Percentiles rank a stretch among this genome's conserved stretches.
These are phyloP conservation scores for Pilatotrama ljubarskyi DNA, from an alignment of 768 basidiomycete genomes.

Conservation along the genomic window DNA sequence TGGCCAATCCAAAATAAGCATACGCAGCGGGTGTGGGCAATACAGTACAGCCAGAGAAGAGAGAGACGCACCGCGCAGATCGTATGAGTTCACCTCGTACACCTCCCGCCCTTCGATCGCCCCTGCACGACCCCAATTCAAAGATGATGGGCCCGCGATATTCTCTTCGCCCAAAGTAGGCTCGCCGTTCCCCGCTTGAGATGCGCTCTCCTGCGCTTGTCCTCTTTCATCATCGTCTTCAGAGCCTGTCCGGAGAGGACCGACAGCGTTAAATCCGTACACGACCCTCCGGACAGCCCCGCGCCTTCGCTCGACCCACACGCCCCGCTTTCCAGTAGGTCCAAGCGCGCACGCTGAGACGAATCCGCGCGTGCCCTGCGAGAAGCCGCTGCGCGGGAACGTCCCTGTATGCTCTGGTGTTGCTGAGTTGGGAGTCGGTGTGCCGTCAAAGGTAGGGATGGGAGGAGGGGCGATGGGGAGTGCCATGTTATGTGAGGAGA, in stretches of 20 bases:
- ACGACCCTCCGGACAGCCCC: conserved; percentile 45
- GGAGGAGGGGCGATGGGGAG: conserved; percentile 18
- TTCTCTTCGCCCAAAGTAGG: background rate
- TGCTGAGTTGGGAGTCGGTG: conserved; percentile 32
- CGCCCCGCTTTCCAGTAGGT: conserved; percentile 48
- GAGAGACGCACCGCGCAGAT: conserved; percentile 29
- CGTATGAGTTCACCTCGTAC: conserved; percentile 33
- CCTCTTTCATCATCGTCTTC: background rate
- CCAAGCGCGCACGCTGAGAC: conserved; percentile 51
- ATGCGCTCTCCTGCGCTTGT: background rate
- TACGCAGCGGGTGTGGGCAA: background rate
- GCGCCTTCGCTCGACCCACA: conserved; percentile 56
- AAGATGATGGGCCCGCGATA: background rate
- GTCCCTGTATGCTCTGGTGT: background rate
- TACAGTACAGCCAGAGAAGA: background rate
- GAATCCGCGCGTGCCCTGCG: conserved; percentile 43
- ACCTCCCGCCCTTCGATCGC: conserved; percentile 25
- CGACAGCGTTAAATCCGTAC: conserved; percentile 38
- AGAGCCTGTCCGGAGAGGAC: background rate
- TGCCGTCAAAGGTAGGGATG: conserved; percentile 40
- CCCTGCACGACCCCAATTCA: background rate
- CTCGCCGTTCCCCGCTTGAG: background rate
- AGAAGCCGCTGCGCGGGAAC: conserved; percentile 24
- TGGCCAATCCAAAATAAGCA: background rate
- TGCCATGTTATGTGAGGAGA: conserved; percentile 46